A percentile compares a stretch with the other conserved stretches of the same genome.
Evolutionary conservation across 208 protist genomes (phyloP).

Genomic region (Acanthamoeba divionensis): DNA sequence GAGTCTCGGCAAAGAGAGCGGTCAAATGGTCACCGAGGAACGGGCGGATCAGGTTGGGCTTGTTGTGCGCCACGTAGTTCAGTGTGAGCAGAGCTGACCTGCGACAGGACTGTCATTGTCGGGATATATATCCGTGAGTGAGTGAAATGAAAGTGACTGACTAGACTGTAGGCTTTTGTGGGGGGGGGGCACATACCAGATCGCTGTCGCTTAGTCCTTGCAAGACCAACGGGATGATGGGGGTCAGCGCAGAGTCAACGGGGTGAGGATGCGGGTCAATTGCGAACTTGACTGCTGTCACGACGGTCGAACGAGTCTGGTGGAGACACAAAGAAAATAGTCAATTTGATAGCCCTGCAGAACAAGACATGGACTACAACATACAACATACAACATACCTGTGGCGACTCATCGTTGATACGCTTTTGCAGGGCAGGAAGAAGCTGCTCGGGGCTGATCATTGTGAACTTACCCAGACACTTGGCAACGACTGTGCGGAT

Average conservation of each 20-base stretch:
- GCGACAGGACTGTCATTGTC: slow-evolving; percentile 73
- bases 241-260: neutral
- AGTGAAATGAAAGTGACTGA: neutral
- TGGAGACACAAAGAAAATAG: too few relatives aligned
- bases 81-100: slow-evolving; percentile 76
- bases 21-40: slow-evolving; percentile 64
- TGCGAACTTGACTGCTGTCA: slow-evolving; percentile 79
- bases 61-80: slow-evolving; percentile 83
- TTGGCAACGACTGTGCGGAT: slow-evolving; percentile 83
- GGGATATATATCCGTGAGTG: too few relatives aligned
- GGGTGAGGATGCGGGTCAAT: slow-evolving; percentile 62
- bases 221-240: slow-evolving; percentile 64
- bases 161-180: neutral
- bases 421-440: slow-evolving; percentile 66
- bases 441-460: slow-evolving; percentile 72
- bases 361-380: too few relatives aligned
- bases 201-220: slow-evolving; percentile 65
- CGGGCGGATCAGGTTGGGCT: slow-evolving; percentile 72
- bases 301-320: slow-evolving; percentile 62
- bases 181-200: neutral
- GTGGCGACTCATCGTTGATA: neutral
- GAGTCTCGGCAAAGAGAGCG: slow-evolving; percentile 73
- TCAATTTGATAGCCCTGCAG: too few relatives aligned
- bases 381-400: neutral
- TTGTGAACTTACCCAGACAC: slow-evolving; percentile 83